Evolutionary conservation across 257 asterid genomes (phyloP).

Genomic region (Solanum sitiens): DNA sequence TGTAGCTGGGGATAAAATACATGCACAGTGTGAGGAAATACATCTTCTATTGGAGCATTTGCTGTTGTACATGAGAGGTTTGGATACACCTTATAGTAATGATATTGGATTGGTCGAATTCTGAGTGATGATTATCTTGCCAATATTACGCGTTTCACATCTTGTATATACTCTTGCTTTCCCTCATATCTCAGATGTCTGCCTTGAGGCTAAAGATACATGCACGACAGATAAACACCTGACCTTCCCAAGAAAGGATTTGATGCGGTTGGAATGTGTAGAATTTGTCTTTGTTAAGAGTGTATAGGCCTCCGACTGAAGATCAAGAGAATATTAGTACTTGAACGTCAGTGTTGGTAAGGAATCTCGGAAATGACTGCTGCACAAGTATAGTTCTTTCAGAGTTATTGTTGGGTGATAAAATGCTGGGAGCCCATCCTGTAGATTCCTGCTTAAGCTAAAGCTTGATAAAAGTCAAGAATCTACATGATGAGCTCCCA

Average conservation of each 20-base stretch:
- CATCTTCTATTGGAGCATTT: slow-evolving; percentile 36
- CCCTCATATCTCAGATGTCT: neutral
- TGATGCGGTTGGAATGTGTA: neutral
- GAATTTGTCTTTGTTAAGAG: neutral
- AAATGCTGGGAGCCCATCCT: neutral
- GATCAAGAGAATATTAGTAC: neutral
- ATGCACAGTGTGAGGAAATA: slow-evolving; percentile 31
- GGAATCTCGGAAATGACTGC: neutral
- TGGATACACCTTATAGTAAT: slow-evolving; percentile 10
- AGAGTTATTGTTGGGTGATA: neutral
- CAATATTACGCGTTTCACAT: neutral
- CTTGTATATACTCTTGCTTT: neutral
- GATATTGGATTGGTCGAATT: slow-evolving; percentile 16
- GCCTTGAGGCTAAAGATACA: neutral
- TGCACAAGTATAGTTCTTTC: neutral
- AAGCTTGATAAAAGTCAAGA: neutral
- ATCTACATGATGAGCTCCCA: neutral
- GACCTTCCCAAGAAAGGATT: neutral
- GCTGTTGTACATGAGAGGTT: slow-evolving; percentile 50
- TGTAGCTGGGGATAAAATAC: slow-evolving; percentile 49
- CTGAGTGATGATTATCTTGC: neutral
- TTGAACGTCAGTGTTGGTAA: neutral
- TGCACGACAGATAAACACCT: neutral
- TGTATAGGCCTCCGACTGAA: neutral
- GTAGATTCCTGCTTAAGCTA: neutral